Conservation (phyloP, 495 filamentous ascomycete species). For the Xylaria scruposa region DNA sequence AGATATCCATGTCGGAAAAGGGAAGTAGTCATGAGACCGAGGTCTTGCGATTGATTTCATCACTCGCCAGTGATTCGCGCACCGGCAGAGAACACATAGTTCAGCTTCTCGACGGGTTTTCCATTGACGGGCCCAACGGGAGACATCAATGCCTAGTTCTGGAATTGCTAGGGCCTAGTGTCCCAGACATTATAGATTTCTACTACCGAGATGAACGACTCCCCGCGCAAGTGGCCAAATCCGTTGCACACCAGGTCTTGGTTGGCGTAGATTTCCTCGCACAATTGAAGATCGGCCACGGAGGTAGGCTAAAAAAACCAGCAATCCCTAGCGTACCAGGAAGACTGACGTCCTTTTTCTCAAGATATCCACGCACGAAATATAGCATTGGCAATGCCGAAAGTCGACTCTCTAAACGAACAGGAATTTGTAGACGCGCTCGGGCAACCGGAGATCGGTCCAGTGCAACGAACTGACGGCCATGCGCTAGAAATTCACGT, state of each 20-base stretch:
- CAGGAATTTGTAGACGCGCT: background rate
- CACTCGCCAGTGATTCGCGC: background rate
- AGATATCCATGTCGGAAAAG: constrained; percentile 17
- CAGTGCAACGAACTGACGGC: constrained; percentile 8
- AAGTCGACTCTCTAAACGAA: constrained; percentile 8
- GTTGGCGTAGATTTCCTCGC: constrained; percentile 15
- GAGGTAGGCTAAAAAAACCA: background rate
- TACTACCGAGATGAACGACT: constrained; percentile 12
- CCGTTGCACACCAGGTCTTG: constrained; percentile 16
- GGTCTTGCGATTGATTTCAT: constrained; percentile 13
- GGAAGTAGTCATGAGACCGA: background rate
- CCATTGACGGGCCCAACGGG: constrained; percentile 13
- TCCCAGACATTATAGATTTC: constrained; percentile 1
- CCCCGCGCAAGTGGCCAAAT: constrained; percentile 10
- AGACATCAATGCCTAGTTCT: constrained; percentile 20
- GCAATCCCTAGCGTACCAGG: background rate
- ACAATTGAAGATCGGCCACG: constrained; percentile 4
- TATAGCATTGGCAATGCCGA: constrained; percentile 12
- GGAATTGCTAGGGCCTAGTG: constrained; percentile 15
- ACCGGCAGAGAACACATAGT: background rate
- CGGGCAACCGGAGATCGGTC: constrained; percentile 4
- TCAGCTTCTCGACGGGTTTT: constrained; percentile 11
- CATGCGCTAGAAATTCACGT: background rate
- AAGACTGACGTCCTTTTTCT: background rate
- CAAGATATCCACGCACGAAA: constrained; percentile 18